These are phyloP conservation scores for Fusarium cicatricum DNA, from an alignment of 2,329 filamentous ascomycete genomes.

Conservation along the genomic window DNA sequence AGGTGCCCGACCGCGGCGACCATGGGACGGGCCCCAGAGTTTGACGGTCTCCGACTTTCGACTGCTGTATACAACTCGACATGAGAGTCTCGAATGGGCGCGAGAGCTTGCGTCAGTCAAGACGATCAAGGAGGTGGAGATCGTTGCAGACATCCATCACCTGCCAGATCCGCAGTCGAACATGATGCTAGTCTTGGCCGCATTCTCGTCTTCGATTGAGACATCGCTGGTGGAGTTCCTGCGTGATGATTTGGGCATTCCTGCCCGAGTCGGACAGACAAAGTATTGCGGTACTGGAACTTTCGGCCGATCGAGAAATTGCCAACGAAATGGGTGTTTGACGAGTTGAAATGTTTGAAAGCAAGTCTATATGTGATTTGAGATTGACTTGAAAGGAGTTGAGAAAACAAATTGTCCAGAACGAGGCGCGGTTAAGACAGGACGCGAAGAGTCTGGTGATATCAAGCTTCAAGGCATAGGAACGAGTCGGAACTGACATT, in stretches of 20 bases:
- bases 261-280: slow-evolving; percentile 34
- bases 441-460: slow-evolving; percentile 15
- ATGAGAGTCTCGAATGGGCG: slow-evolving; percentile 65
- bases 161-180: slow-evolving; percentile 61
- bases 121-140: slow-evolving; percentile 58
- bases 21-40: slow-evolving; percentile 58
- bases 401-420: neutral
- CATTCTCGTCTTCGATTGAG: slow-evolving; percentile 68
- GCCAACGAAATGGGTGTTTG: slow-evolving; percentile 36
- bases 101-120: slow-evolving; percentile 61
- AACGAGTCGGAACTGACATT: slow-evolving; percentile 7
- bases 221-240: slow-evolving; percentile 63
- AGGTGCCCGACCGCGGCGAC: slow-evolving; percentile 60
- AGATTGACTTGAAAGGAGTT: neutral
- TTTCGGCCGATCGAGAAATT: slow-evolving; percentile 38
- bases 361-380: neutral
- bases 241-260: slow-evolving; percentile 41
- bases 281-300: slow-evolving; percentile 36
- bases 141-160: slow-evolving; percentile 62
- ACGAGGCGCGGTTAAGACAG: slow-evolving; percentile 1
- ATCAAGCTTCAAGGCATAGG: slow-evolving; percentile 1
- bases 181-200: slow-evolving; percentile 65
- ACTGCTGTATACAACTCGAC: slow-evolving; percentile 53
- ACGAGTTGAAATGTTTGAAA: slow-evolving; percentile 11
- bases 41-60: slow-evolving; percentile 58